A percentile compares a stretch with the other conserved stretches of the same genome.
Evolutionary conservation across 306 rosid genomes (phyloP).

Genomic region (Luffa acutangula): DNA sequence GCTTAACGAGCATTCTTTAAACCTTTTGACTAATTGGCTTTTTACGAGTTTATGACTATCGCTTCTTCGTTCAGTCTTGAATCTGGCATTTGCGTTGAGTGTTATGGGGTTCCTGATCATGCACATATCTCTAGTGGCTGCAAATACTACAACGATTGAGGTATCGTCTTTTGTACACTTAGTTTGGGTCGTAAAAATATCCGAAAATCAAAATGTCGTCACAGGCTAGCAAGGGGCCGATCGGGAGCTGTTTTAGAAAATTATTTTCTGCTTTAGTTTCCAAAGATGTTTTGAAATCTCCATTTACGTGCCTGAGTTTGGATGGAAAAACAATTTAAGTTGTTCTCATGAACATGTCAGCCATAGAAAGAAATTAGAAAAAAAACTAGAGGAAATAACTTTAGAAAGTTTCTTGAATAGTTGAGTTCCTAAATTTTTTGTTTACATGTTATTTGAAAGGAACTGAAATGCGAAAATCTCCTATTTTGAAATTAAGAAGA

Average conservation of each 20-base stretch:
- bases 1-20: background rate
- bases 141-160: constrained; percentile 93
- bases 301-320: background rate
- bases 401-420: background rate
- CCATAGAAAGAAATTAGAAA: background rate
- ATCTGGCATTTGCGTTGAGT: constrained; percentile 87
- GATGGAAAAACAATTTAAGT: background rate
- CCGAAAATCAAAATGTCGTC: background rate
- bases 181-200: background rate
- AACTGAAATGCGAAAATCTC: background rate
- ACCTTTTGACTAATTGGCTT: constrained; percentile 5
- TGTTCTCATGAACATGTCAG: background rate
- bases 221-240: background rate
- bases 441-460: background rate
- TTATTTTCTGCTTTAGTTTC: background rate
- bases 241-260: background rate
- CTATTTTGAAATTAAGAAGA: background rate
- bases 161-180: constrained; percentile 20
- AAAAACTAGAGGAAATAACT: background rate
- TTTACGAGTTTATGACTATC: constrained; percentile 15
- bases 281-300: background rate
- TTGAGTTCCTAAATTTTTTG: background rate
- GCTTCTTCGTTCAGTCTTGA: constrained; percentile 54
- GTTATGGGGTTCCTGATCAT: constrained; percentile 88
- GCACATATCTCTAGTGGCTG: constrained; percentile 90